These are phyloP conservation scores for Colletotrichum noveboracense DNA, from an alignment of 2,329 filamentous ascomycete species.

Conservation along the genomic window DNA sequence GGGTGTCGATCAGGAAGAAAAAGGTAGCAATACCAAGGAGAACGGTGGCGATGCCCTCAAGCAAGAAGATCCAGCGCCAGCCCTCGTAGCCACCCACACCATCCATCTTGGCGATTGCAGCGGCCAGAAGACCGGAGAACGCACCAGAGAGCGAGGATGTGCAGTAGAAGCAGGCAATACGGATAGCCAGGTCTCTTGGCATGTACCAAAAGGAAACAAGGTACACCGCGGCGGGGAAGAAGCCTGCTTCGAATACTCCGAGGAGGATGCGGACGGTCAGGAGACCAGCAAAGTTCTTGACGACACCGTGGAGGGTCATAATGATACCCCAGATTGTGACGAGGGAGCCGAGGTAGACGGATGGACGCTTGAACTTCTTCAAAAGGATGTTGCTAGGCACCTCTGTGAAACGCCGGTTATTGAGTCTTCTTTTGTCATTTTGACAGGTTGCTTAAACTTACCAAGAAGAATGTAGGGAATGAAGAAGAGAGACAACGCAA, in stretches of 20 bases:
- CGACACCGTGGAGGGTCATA: slow-evolving; percentile 30
- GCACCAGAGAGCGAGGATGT: slow-evolving; percentile 49
- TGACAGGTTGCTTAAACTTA: neutral
- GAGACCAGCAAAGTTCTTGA: slow-evolving; percentile 31
- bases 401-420: slow-evolving; percentile 36
- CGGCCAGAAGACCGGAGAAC: slow-evolving; percentile 67
- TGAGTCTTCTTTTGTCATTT: no score
- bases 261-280: slow-evolving; percentile 33
- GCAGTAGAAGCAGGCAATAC: slow-evolving; percentile 33
- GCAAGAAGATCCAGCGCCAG: slow-evolving; percentile 60
- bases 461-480: slow-evolving; percentile 64
- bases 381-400: slow-evolving; percentile 68
- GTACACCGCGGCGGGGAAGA: slow-evolving; percentile 33
- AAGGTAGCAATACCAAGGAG: slow-evolving; percentile 48
- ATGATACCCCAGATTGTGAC: slow-evolving; percentile 55
- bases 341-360: slow-evolving; percentile 68
- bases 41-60: slow-evolving; percentile 33
- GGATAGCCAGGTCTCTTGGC: slow-evolving; percentile 28
- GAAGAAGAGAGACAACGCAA: slow-evolving; percentile 62
- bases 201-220: slow-evolving; percentile 34
- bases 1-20: slow-evolving; percentile 48
- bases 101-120: slow-evolving; percentile 63
- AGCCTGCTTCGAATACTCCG: slow-evolving; percentile 35
- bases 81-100: slow-evolving; percentile 52
- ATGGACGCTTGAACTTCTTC: slow-evolving; percentile 64